These are phyloP conservation scores for Lophium mytilinum DNA, from an alignment of 495 filamentous ascomycete species.

Conservation along the genomic window DNA sequence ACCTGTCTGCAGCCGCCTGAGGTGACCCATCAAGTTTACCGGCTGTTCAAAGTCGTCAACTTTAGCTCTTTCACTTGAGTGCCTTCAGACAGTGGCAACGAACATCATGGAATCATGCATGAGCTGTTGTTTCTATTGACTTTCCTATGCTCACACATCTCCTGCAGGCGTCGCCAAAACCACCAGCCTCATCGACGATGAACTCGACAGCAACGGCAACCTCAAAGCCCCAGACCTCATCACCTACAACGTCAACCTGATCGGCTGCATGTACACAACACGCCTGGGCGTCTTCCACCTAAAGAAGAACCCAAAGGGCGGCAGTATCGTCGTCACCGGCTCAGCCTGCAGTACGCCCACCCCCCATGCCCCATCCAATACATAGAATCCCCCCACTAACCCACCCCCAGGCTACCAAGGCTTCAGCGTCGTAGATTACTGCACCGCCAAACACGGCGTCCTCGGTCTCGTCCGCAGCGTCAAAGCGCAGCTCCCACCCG, in stretches of 20 bases:
- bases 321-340: slow-evolving; percentile 27
- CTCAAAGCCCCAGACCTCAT: slow-evolving; percentile 10
- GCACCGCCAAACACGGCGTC: background rate
- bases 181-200: slow-evolving; percentile 8
- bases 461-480: slow-evolving; percentile 21
- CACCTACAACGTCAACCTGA: slow-evolving; percentile 21
- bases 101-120: too few relatives aligned
- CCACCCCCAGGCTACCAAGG: slow-evolving; percentile 6
- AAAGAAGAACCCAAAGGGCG: slow-evolving; percentile 9
- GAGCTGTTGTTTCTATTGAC: too few relatives aligned
- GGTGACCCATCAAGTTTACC: too few relatives aligned
- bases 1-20: too few relatives aligned
- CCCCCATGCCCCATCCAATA: background rate
- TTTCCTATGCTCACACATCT: too few relatives aligned
- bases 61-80: too few relatives aligned
- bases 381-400: background rate
- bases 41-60: too few relatives aligned
- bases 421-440: slow-evolving; percentile 14
- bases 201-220: slow-evolving; percentile 17
- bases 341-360: slow-evolving; percentile 16
- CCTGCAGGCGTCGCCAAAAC: slow-evolving; percentile 6
- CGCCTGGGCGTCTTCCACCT: slow-evolving; percentile 15
- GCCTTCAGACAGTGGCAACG: too few relatives aligned
- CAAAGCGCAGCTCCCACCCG: slow-evolving; percentile 1
- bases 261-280: slow-evolving; percentile 19